phyloP scores from a whole-genome alignment of 805 yeast species.

The Zygoascus flipseniorum region DNA sequence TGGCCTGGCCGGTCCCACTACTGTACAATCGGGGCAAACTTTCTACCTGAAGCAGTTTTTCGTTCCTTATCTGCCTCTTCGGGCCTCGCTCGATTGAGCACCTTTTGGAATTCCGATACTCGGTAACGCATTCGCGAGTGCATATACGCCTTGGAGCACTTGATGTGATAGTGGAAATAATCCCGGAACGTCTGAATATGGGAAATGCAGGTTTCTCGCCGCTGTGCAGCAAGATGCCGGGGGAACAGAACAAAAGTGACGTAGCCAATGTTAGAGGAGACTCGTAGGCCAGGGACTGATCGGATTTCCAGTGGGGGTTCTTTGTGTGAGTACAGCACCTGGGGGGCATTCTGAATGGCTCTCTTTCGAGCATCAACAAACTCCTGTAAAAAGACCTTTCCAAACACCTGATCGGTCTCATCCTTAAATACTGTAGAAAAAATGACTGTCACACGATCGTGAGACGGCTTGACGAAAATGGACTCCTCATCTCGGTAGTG shows the following conservation, averaged over 20 bases:
- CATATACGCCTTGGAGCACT: slow-evolving; percentile 96
- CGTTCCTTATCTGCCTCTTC: slow-evolving; percentile 76
- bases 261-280: slow-evolving; percentile 41
- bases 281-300: slow-evolving; percentile 31
- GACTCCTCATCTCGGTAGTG: slow-evolving; percentile 91
- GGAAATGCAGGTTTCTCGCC: slow-evolving; percentile 78
- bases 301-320: slow-evolving; percentile 91
- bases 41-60: slow-evolving; percentile 66
- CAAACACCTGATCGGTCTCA: slow-evolving; percentile 74
- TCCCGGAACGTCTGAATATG: slow-evolving; percentile 90
- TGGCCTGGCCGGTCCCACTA: background rate
- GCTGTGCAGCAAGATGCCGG: slow-evolving; percentile 54
- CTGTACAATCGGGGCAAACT: slow-evolving; percentile 37
- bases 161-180: slow-evolving; percentile 97
- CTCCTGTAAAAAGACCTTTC: slow-evolving; percentile 40
- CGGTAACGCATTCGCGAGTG: slow-evolving; percentile 97
- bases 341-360: slow-evolving; percentile 96
- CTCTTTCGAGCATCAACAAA: slow-evolving; percentile 94
- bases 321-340: slow-evolving; percentile 79
- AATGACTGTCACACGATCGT: slow-evolving; percentile 93
- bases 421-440: slow-evolving; percentile 92
- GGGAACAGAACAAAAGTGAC: slow-evolving; percentile 48
- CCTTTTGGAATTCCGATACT: slow-evolving; percentile 88
- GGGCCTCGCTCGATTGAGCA: slow-evolving; percentile 92
- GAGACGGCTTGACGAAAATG: slow-evolving; percentile 82